Evolutionary conservation across 345 rosid species (phyloP).

Genomic region (Populus deltoides): DNA sequence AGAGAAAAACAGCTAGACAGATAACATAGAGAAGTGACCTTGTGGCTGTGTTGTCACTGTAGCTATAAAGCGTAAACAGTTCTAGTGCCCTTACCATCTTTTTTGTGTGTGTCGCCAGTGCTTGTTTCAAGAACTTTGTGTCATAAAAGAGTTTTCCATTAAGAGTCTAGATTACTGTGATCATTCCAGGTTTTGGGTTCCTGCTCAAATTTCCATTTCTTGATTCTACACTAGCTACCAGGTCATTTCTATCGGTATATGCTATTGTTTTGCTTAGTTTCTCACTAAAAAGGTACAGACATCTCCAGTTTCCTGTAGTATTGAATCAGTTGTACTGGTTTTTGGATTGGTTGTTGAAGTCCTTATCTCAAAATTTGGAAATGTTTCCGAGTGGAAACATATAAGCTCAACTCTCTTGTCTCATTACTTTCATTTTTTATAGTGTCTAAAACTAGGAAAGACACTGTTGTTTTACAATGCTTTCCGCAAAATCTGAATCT

Average conservation of each 20-base stretch:
- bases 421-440: neutral
- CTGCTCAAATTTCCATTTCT: neutral
- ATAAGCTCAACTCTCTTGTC: neutral
- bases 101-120: no score
- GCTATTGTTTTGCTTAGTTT: no score
- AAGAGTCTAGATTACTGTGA: neutral
- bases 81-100: neutral
- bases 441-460: neutral
- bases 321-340: no score
- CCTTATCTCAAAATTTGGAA: neutral
- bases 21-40: neutral
- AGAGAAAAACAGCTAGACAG: neutral
- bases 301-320: neutral
- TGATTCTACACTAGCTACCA: no score
- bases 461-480: conserved; percentile 28
- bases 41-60: conserved; percentile 5
- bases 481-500: conserved; percentile 65
- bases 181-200: neutral
- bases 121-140: conserved; percentile 5
- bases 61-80: neutral
- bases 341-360: no score
- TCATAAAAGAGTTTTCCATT: neutral
- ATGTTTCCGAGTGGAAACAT: neutral
- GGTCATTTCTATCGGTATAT: no score
- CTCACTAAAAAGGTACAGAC: no score